These are phyloP conservation scores for Ballota nigra DNA, from an alignment of 257 asterid genomes.

Conservation along the genomic window DNA sequence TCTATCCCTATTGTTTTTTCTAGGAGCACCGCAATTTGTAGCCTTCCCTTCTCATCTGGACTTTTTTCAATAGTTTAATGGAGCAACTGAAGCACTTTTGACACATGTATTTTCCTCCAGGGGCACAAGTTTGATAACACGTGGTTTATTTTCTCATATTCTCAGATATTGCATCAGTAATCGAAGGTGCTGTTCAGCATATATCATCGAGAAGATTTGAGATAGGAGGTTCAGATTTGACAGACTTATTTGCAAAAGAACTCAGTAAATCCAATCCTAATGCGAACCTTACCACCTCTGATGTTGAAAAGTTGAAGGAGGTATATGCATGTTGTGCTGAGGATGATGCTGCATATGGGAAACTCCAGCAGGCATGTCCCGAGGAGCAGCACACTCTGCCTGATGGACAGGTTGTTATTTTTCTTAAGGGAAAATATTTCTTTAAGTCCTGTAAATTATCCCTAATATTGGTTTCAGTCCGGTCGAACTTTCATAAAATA, in stretches of 20 bases:
- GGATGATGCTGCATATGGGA: slow-evolving; percentile 57
- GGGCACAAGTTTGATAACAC: not conserved
- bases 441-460: not conserved
- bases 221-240: slow-evolving; percentile 83
- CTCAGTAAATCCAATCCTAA: slow-evolving; percentile 70
- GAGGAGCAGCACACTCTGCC: slow-evolving; percentile 89
- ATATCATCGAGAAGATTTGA: slow-evolving; percentile 94
- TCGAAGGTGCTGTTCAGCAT: slow-evolving; percentile 98
- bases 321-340: slow-evolving; percentile 80
- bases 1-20: not conserved
- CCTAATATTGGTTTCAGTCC: not conserved
- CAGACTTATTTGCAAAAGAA: slow-evolving; percentile 62
- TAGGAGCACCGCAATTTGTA: not conserved
- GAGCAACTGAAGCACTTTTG: slow-evolving; percentile 8
- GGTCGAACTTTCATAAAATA: not conserved
- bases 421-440: too few relatives aligned
- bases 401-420: slow-evolving; percentile 83
- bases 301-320: slow-evolving; percentile 80
- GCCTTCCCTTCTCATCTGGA: not conserved
- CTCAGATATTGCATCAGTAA: slow-evolving; percentile 92
- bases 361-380: slow-evolving; percentile 49
- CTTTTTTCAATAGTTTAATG: slow-evolving; percentile 4
- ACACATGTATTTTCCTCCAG: not conserved
- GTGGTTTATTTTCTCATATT: slow-evolving; percentile 13
- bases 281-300: slow-evolving; percentile 55